Evolutionary conservation across 2,329 filamentous ascomycete genomes (phyloP).

Genomic region (Thermothelomyces thermophilus): DNA sequence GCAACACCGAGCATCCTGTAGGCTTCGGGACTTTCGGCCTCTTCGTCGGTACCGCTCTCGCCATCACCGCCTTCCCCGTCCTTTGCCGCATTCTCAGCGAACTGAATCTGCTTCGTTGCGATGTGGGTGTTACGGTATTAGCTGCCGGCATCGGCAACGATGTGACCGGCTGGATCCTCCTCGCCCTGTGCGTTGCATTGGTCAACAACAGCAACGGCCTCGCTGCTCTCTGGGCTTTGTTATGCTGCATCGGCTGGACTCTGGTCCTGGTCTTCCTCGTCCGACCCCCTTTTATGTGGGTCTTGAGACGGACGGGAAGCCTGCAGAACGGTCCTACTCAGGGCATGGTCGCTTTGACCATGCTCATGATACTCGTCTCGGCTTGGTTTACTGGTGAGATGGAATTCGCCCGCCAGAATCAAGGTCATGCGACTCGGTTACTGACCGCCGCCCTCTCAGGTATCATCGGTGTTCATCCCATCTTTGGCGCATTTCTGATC

Average conservation of each 20-base stretch:
- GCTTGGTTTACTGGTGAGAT: slow-evolving; percentile 65
- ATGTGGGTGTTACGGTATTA: slow-evolving; percentile 80
- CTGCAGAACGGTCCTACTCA: slow-evolving; percentile 86
- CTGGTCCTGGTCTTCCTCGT: slow-evolving; percentile 68
- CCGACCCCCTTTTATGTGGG: slow-evolving; percentile 66
- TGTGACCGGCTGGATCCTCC: slow-evolving; percentile 82
- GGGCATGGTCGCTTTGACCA: slow-evolving; percentile 71
- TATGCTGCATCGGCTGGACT: slow-evolving; percentile 68
- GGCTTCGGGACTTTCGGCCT: slow-evolving; percentile 50
- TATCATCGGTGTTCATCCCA: slow-evolving; percentile 87
- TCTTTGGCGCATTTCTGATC: slow-evolving; percentile 87
- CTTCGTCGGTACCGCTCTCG: slow-evolving; percentile 89
- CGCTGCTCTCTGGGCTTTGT: slow-evolving; percentile 75
- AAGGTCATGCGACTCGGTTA: not conserved
- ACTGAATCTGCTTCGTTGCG: slow-evolving; percentile 74
- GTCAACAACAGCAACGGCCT: slow-evolving; percentile 82
- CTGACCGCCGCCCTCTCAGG: slow-evolving; percentile 29
- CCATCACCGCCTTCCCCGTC: slow-evolving; percentile 87
- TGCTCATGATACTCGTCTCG: slow-evolving; percentile 70
- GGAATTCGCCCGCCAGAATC: not conserved
- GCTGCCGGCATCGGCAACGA: slow-evolving; percentile 92
- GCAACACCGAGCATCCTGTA: slow-evolving; percentile 27
- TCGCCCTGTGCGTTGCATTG: slow-evolving; percentile 86
- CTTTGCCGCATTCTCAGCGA: slow-evolving; percentile 90
- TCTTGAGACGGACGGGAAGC: slow-evolving; percentile 66